These are phyloP conservation scores for Candida alai DNA, from an alignment of 805 yeast species.

Conservation along the genomic window DNA sequence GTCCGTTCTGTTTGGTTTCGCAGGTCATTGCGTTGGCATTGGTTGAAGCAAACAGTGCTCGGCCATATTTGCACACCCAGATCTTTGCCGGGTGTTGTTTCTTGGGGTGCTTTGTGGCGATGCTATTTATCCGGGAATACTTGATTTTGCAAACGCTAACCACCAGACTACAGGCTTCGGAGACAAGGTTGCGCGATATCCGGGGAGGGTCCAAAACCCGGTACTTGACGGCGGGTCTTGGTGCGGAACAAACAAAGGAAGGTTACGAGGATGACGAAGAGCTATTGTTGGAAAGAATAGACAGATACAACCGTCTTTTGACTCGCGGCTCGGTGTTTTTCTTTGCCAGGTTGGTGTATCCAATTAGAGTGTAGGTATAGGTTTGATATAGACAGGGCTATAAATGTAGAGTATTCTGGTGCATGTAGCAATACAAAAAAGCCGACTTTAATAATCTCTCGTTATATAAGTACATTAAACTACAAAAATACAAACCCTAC, in stretches of 20 bases:
- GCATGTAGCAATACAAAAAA: too few relatives aligned
- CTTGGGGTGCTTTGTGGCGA: slow-evolving; percentile 38
- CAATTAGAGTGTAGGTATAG: slow-evolving; percentile 19
- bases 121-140: slow-evolving; percentile 50
- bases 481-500: slow-evolving; percentile 3
- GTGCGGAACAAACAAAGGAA: slow-evolving; percentile 5
- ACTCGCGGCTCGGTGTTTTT: slow-evolving; percentile 6
- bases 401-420: too few relatives aligned
- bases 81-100: slow-evolving; percentile 54
- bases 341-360: slow-evolving; percentile 19
- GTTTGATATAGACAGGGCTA: too few relatives aligned
- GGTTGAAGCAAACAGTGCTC: slow-evolving; percentile 13
- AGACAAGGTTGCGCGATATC: slow-evolving; percentile 2
- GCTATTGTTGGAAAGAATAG: slow-evolving; percentile 15
- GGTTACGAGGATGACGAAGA: slow-evolving; percentile 11
- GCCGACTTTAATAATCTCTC: too few relatives aligned
- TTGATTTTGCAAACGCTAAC: slow-evolving; percentile 41
- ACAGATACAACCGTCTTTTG: slow-evolving; percentile 16
- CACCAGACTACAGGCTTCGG: slow-evolving; percentile 10
- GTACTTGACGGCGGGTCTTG: slow-evolving; percentile 10
- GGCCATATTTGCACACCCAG: slow-evolving; percentile 59
- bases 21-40: slow-evolving; percentile 56
- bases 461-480: too few relatives aligned
- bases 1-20: slow-evolving; percentile 37
- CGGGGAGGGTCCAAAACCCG: slow-evolving; percentile 7